A percentile compares a stretch with the other conserved stretches of the same genome.
Evolutionary conservation across 2,329 filamentous ascomycete species (phyloP).

Genomic region (Alternaria metachromatica): DNA sequence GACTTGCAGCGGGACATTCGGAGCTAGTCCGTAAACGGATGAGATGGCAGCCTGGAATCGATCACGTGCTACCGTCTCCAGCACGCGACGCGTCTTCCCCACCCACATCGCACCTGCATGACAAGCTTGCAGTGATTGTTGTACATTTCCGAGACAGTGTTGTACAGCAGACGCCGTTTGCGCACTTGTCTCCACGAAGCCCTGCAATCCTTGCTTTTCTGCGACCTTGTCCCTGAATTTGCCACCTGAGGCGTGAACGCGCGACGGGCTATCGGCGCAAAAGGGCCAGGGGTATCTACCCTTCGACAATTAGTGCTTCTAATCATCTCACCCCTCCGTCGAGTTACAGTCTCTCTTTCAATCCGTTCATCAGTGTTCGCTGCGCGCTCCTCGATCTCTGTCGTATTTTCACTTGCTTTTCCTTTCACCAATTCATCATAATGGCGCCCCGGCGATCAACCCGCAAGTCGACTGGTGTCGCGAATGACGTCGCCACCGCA

Average conservation of each 20-base stretch:
- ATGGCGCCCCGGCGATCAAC: conserved; percentile 37
- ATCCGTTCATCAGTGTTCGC: background rate
- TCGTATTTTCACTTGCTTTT: background rate
- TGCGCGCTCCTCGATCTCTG: background rate
- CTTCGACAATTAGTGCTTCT: conserved; percentile 21
- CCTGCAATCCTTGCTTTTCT: background rate
- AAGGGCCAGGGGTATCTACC: conserved; percentile 28
- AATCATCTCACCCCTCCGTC: conserved; percentile 8
- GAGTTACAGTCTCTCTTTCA: conserved; percentile 5
- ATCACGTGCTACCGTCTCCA: conserved; percentile 11
- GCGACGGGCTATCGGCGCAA: conserved; percentile 33
- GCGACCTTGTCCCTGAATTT: conserved; percentile 19
- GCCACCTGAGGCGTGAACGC: conserved; percentile 37
- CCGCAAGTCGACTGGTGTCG: conserved; percentile 26
- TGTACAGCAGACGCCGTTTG: background rate
- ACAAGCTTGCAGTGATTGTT: background rate
- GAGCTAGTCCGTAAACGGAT: conserved; percentile 1
- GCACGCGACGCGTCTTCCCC: conserved; percentile 15
- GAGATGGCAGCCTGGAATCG: background rate
- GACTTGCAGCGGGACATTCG: background rate
- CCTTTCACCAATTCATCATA: conserved; percentile 4
- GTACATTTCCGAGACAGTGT: background rate
- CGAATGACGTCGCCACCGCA: conserved; percentile 12
- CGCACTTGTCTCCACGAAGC: background rate
- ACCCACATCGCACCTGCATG: background rate